Evolutionary conservation across 2,329 filamentous ascomycete species (phyloP).

Genomic region (Colletotrichum lindemuthianum): DNA sequence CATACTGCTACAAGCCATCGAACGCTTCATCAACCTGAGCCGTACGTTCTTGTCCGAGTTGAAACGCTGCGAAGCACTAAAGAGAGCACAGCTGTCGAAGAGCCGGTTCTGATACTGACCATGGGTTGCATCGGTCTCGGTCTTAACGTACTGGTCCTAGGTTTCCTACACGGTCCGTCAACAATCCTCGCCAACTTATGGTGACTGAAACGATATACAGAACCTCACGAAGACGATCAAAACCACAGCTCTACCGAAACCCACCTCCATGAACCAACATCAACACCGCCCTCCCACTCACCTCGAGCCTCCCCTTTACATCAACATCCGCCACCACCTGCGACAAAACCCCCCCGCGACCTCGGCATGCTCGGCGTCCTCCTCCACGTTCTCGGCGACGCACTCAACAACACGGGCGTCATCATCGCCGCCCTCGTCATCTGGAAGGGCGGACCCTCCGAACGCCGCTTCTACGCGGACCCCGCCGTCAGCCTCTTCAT

Average conservation of each 20-base stretch:
- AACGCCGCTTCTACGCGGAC: conserved; percentile 75
- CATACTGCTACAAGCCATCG: conserved; percentile 78
- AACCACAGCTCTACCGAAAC: background rate
- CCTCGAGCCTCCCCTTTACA: background rate
- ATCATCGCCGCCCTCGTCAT: conserved; percentile 76
- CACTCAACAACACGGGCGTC: conserved; percentile 80
- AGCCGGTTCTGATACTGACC: conserved; percentile 74
- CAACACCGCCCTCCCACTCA: background rate
- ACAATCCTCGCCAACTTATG: no score
- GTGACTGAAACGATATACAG: background rate
- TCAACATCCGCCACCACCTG: conserved; percentile 49
- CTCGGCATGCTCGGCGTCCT: conserved; percentile 78
- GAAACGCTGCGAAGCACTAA: background rate
- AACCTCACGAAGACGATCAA: background rate
- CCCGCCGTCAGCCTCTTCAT: conserved; percentile 76
- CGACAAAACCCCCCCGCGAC: conserved; percentile 63
- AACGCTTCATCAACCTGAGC: conserved; percentile 71
- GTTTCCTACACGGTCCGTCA: conserved; percentile 69
- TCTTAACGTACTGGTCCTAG: conserved; percentile 73
- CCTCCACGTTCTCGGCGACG: conserved; percentile 77
- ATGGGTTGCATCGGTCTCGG: conserved; percentile 74
- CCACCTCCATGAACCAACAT: background rate
- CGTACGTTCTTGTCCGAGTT: conserved; percentile 49
- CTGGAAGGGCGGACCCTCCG: conserved; percentile 66
- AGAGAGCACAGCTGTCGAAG: conserved; percentile 62